These are phyloP conservation scores for Cladophialophora exuberans DNA, from an alignment of 2,329 filamentous ascomycete genomes.

Conservation along the genomic window DNA sequence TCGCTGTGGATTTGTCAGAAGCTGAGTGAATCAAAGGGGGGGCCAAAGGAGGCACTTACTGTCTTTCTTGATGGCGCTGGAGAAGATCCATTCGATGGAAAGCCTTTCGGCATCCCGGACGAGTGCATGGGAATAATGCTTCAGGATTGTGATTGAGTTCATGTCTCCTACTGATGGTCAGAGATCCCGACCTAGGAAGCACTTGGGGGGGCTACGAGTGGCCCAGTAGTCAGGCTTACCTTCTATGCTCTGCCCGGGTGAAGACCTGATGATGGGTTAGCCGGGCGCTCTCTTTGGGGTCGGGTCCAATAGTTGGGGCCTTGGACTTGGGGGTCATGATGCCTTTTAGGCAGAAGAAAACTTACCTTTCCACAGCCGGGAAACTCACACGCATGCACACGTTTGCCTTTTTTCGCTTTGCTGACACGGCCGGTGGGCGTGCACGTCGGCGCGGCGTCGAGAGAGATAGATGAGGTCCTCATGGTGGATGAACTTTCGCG, in stretches of 20 bases:
- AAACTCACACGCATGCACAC: conserved; percentile 53
- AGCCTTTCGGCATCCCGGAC: conserved; percentile 50
- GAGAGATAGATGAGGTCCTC: conserved; percentile 33
- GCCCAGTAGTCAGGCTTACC: conserved; percentile 30
- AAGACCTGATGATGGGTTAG: conserved; percentile 45
- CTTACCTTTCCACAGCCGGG: conserved; percentile 53
- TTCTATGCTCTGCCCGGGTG: conserved; percentile 53
- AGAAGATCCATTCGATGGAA: conserved; percentile 54
- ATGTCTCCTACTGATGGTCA: conserved; percentile 45
- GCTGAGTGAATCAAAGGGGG: not conserved
- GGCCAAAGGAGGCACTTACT: conserved; percentile 41
- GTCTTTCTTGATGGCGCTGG: conserved; percentile 53
- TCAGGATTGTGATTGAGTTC: conserved; percentile 56
- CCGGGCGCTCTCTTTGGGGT: conserved; percentile 12
- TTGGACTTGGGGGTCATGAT: conserved; percentile 10
- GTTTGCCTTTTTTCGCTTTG: conserved; percentile 57
- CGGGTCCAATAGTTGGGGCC: conserved; percentile 12
- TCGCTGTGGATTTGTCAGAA: conserved; percentile 24
- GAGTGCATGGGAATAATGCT: conserved; percentile 47
- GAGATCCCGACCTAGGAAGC: not conserved
- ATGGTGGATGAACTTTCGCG: conserved; percentile 34
- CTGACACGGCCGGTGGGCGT: conserved; percentile 56
- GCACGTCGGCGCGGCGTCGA: conserved; percentile 44
- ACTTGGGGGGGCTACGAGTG: not conserved
- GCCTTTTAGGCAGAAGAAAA: conserved; percentile 10